phyloP scores from a whole-genome alignment of 75 land plant genomes.

The Picea sitchensis region DNA sequence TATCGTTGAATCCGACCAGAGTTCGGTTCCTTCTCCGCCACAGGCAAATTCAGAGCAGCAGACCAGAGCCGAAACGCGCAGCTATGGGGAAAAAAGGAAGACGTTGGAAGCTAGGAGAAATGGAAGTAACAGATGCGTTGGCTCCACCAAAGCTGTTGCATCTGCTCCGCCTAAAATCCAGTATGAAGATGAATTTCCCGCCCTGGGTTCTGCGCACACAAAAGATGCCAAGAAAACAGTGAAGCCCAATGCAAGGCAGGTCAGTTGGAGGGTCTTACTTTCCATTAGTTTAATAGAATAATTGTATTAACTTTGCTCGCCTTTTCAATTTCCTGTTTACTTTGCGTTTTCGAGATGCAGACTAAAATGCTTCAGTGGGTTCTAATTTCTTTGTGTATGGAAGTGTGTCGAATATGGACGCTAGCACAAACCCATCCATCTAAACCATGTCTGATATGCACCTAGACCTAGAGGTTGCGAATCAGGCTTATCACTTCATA shows the following conservation, averaged over 20 bases:
- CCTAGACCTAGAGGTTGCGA: no score
- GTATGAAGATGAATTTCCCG: conserved; percentile 33
- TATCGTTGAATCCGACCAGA: not conserved
- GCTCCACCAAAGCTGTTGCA: not conserved
- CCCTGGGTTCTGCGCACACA: conserved; percentile 17
- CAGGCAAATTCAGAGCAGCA: not conserved
- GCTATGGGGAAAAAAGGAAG: conserved; percentile 7
- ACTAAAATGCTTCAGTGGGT: no score
- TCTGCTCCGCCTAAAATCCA: not conserved
- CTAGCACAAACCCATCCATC: no score
- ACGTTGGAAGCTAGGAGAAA: conserved; percentile 7
- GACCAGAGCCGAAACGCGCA: not conserved
- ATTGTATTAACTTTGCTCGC: no score
- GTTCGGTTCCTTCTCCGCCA: not conserved
- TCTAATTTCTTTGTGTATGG: no score
- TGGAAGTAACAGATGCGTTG: conserved; percentile 10
- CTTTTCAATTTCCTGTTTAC: no score
- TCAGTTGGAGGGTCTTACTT: conserved; percentile 24
- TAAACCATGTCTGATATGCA: no score
- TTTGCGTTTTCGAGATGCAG: no score
- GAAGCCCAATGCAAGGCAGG: conserved; percentile 4
- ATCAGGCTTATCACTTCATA: no score
- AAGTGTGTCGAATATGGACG: no score
- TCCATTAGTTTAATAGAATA: not conserved
- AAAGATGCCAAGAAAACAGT: conserved; percentile 11